Percentiles rank a stretch among this genome's conserved stretches.
These are phyloP conservation scores for Aegilops sharonensis DNA, from an alignment of 176 grass and related monocot genomes.

Conservation along the genomic window DNA sequence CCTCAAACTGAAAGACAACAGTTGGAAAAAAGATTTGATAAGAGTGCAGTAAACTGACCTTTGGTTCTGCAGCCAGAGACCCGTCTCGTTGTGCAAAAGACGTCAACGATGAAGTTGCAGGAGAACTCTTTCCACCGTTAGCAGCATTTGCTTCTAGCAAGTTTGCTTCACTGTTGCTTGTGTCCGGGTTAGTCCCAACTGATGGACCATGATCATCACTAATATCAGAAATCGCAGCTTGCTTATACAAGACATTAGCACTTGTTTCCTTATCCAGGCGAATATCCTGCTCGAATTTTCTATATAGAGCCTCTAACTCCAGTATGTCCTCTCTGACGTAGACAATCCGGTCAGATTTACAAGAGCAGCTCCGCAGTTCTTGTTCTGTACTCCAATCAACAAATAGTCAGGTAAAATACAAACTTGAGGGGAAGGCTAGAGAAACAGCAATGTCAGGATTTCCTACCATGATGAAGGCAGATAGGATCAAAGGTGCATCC, in stretches of 20 bases:
- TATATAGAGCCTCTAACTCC: slow-evolving; percentile 66
- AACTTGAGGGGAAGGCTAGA: not conserved
- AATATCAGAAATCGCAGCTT: slow-evolving; percentile 10
- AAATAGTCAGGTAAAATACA: slow-evolving; percentile 14
- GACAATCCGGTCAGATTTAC: slow-evolving; percentile 50
- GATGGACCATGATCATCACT: slow-evolving; percentile 27
- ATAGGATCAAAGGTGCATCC: slow-evolving; percentile 71
- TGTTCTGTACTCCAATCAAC: slow-evolving; percentile 50
- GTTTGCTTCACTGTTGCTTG: slow-evolving; percentile 14
- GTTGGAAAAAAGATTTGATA: not conserved
- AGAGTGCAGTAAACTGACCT: slow-evolving; percentile 10
- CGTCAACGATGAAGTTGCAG: slow-evolving; percentile 25
- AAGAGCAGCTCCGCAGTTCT: slow-evolving; percentile 75
- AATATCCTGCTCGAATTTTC: slow-evolving; percentile 60
- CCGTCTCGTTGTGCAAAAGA: slow-evolving; percentile 26
- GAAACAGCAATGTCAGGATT: slow-evolving; percentile 6
- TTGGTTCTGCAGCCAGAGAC: slow-evolving; percentile 31
- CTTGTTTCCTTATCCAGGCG: slow-evolving; percentile 33
- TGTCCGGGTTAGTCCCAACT: slow-evolving; percentile 13
- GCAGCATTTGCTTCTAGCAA: slow-evolving; percentile 13
- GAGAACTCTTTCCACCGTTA: slow-evolving; percentile 26
- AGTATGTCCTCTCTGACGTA: slow-evolving; percentile 68
- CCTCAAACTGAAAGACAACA: slow-evolving; percentile 7
- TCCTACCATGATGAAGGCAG: slow-evolving; percentile 91
- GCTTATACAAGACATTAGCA: slow-evolving; percentile 29